Base-by-base conservation (phyloP, 2,329 filamentous ascomycete genomes). In the Helicocarpus griseus region DNA sequence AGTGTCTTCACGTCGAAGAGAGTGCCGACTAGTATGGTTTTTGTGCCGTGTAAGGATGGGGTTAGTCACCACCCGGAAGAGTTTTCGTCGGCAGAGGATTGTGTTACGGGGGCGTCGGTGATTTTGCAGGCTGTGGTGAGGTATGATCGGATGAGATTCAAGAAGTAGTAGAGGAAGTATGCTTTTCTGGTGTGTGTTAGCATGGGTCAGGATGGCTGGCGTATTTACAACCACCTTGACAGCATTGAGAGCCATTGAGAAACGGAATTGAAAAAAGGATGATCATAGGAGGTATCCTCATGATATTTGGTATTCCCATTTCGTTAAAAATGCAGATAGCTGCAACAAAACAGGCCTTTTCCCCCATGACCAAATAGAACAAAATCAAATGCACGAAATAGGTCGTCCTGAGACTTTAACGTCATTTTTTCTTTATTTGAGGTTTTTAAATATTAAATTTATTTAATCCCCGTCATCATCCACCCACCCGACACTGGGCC, bases 1-100 rank as follows among this genome's bases (percentile, higher is more conserved):
- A 82, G 77, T 57, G 80, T 83, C 5, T 80, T 81, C 54, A 76
- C 81, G 5, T 81, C 75, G 41, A 74, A 76, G 56, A 69, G 72
- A 35, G 79, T 77, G 41, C 82, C 81, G 14, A 83, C 81, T 2
- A 77, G 78, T 40, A 85, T 85, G 81, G 80, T 85, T 26, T 85
- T 85, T 58, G 77, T 83, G 17, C 80, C 81, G 4, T 83, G 79
- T 56, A 76, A 73, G 60, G 77, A 82, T 58, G 82, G 82, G 1
- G 67, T 85, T 19, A 82, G 78, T 58, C 82, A 85, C 61, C 78
- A 83, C 58, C 81, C 82, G 2, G 73, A 77, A 41, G 82, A 85
- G 60, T 84, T 80, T 59, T 79, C 77, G 35, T 77, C 74, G 39
- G 73, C 75, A 0, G 79, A 81, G 44, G 79, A 84, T 60, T 84